These are phyloP conservation scores for Phlebiopsis flavidoalba DNA, from an alignment of 768 basidiomycete species.

Conservation along the genomic window DNA sequence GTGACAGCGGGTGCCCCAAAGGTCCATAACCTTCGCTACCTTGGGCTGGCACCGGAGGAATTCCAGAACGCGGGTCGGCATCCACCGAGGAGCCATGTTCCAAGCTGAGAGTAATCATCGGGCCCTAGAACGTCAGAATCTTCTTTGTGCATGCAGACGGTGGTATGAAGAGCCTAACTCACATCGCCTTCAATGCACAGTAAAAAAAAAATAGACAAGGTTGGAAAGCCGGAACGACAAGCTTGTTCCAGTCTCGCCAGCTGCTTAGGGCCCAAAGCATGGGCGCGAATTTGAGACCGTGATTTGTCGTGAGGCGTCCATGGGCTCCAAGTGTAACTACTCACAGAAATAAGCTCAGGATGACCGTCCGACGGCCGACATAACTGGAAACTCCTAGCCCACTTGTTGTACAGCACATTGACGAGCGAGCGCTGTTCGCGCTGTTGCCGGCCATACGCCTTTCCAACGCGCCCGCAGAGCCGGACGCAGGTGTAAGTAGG, in stretches of 20 bases:
- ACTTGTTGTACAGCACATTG: constrained; percentile 43
- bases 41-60: constrained; percentile 46
- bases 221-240: constrained; percentile 44
- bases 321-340: constrained; percentile 42
- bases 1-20: constrained; percentile 53
- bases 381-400: constrained; percentile 23
- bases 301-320: constrained; percentile 25
- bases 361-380: background rate
- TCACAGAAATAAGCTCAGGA: background rate
- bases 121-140: constrained; percentile 43
- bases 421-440: constrained; percentile 40
- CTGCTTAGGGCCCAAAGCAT: constrained; percentile 50
- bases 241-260: constrained; percentile 37
- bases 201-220: too few species aligned
- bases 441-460: constrained; percentile 66
- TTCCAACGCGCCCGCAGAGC: constrained; percentile 18
- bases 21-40: constrained; percentile 35
- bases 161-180: constrained; percentile 15
- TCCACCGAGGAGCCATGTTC: constrained; percentile 42
- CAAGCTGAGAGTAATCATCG: constrained; percentile 49
- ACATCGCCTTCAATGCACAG: constrained; percentile 66
- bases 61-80: constrained; percentile 50
- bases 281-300: constrained; percentile 53
- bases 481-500: constrained; percentile 5
- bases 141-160: constrained; percentile 28